Evolutionary conservation across 768 basidiomycete genomes (phyloP).

Genomic region (Tricholoma matsutake): DNA sequence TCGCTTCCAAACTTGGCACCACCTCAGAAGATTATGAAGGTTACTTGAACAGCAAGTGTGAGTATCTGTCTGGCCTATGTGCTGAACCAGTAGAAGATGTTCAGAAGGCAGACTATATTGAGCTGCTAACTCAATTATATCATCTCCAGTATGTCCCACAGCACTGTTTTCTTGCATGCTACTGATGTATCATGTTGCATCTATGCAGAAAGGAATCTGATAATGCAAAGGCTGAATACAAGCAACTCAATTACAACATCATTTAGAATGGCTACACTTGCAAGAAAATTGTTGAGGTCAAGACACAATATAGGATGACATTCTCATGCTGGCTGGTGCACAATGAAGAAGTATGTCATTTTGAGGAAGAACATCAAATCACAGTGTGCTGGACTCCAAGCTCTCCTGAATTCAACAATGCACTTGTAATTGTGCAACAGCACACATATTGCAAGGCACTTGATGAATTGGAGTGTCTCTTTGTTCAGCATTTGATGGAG

Average conservation of each 20-base stretch:
- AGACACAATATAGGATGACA: conserved; percentile 21
- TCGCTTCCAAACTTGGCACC: too few relatives aligned
- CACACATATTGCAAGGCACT: conserved; percentile 27
- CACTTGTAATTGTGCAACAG: conserved; percentile 12
- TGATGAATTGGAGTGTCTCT: conserved; percentile 30
- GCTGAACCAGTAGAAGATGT: conserved; percentile 27
- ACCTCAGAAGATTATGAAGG: conserved; percentile 13
- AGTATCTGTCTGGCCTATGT: conserved; percentile 24
- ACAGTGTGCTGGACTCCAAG: conserved; percentile 21
- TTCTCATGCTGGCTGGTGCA: conserved; percentile 15
- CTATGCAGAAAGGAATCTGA: background rate
- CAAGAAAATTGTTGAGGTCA: conserved; percentile 13
- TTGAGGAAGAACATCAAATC: conserved; percentile 27
- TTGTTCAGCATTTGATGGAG: conserved; percentile 34
- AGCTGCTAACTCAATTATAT: conserved; percentile 21
- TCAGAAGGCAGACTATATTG: conserved; percentile 29
- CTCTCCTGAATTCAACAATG: conserved; percentile 20
- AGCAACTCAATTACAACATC: background rate
- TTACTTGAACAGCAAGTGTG: conserved; percentile 22
- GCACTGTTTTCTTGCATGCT: background rate
- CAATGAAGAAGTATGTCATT: conserved; percentile 15
- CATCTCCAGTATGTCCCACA: conserved; percentile 8
- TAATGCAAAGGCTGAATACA: background rate
- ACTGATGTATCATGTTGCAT: too few relatives aligned
- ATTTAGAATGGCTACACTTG: conserved; percentile 13